Conservation (phyloP, 2,329 filamentous ascomycete genomes). For the Talaromyces sp. region DNA sequence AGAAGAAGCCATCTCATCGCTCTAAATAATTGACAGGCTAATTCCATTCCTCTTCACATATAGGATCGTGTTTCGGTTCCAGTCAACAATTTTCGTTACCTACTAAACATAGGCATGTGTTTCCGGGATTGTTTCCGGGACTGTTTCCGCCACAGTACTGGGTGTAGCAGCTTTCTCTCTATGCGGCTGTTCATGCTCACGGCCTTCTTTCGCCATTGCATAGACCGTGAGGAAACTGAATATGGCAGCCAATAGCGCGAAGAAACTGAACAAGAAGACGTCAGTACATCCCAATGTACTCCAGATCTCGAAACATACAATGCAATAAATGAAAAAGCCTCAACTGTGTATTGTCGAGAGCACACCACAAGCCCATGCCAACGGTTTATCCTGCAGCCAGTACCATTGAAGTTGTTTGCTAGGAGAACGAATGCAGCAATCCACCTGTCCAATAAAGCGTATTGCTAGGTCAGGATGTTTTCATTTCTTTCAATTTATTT, state of each 20-base stretch:
- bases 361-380: slow-evolving; percentile 3
- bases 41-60: too few relatives aligned
- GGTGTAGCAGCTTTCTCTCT: background rate
- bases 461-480: background rate
- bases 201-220: background rate
- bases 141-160: too few relatives aligned
- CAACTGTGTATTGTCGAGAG: slow-evolving; percentile 5
- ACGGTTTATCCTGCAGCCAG: background rate
- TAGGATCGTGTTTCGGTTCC: too few relatives aligned
- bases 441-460: slow-evolving; percentile 17
- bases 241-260: background rate
- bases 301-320: too few relatives aligned
- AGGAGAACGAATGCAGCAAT: slow-evolving; percentile 21
- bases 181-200: background rate
- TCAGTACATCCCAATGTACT: too few relatives aligned
- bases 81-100: too few relatives aligned
- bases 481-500: background rate
- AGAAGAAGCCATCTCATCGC: too few relatives aligned
- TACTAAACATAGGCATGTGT: too few relatives aligned
- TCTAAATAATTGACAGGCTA: too few relatives aligned
- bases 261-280: background rate
- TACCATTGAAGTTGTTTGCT: slow-evolving; percentile 17
- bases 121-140: too few relatives aligned
- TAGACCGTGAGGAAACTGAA: slow-evolving; percentile 2
- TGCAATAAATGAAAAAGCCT: slow-evolving; percentile 7